Evolutionary conservation across 2,329 filamentous ascomycete genomes (phyloP).

Genomic region (Atkinsonella hypoxylon): DNA sequence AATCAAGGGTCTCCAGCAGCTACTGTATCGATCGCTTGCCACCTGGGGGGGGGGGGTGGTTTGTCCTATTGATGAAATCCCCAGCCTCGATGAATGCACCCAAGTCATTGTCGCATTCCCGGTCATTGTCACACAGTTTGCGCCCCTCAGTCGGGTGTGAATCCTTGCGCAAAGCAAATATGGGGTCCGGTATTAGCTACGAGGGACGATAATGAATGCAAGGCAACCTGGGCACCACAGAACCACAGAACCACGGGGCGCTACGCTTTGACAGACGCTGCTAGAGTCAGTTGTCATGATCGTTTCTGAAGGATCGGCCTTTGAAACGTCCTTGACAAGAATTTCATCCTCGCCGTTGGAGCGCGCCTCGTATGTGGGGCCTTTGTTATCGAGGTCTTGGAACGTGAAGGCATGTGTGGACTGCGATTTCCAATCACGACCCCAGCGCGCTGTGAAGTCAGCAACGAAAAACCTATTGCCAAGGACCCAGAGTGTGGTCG

Average conservation of each 20-base stretch:
- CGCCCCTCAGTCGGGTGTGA: neutral
- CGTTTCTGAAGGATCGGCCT: neutral
- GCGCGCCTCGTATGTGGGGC: neutral
- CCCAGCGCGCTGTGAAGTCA: neutral
- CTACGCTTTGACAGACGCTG: neutral
- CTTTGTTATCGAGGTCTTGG: neutral
- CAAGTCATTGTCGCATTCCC: neutral
- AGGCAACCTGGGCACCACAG: neutral
- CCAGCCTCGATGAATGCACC: neutral
- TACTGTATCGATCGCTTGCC: neutral
- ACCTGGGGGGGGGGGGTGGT: neutral
- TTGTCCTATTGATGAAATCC: neutral
- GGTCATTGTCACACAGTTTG: neutral
- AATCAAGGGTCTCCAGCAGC: neutral
- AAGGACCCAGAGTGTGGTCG: neutral
- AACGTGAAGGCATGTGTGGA: neutral
- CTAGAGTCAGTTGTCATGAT: neutral
- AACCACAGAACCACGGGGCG: neutral
- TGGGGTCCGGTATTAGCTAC: slow-evolving; percentile 1
- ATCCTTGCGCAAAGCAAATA: neutral
- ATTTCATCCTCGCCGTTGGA: neutral
- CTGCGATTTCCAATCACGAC: neutral
- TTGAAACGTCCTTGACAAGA: neutral
- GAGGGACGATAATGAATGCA: neutral
- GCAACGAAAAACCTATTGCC: neutral